These are phyloP conservation scores for Pythium monospermum DNA, from an alignment of 352 stramenopile species.

Conservation along the genomic window DNA sequence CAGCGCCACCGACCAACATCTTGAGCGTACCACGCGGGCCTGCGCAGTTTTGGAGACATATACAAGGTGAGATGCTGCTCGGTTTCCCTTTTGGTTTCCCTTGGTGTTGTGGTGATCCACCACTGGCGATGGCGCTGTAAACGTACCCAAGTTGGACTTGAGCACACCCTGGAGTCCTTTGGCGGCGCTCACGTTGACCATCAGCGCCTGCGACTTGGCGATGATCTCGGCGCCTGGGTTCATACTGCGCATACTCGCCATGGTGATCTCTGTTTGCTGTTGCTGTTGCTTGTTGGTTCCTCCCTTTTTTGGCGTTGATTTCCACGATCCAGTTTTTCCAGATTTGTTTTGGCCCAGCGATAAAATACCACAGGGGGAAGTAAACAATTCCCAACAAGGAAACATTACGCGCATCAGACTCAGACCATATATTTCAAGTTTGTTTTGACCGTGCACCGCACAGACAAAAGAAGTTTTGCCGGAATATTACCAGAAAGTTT, in stretches of 20 bases:
- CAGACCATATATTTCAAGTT: constrained; percentile 7
- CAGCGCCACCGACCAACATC: constrained; percentile 98
- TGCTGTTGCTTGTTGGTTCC: constrained; percentile 8
- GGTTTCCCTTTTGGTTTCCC: too few relatives aligned
- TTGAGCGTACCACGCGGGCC: constrained; percentile 98
- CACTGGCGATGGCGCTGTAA: too few relatives aligned
- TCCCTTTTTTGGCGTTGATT: not conserved
- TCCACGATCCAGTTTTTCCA: constrained; percentile 19
- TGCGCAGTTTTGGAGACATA: too few relatives aligned
- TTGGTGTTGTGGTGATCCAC: too few relatives aligned
- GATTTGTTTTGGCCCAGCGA: constrained; percentile 20
- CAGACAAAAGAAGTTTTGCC: not conserved
- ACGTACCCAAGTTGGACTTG: constrained; percentile 89
- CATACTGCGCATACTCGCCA: constrained; percentile 76
- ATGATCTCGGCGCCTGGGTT: constrained; percentile 98
- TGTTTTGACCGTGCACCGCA: too few relatives aligned
- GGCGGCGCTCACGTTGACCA: constrained; percentile 97
- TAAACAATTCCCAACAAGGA: not conserved
- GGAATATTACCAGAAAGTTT: not conserved
- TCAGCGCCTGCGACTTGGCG: constrained; percentile 91
- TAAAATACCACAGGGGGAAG: too few relatives aligned
- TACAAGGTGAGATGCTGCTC: too few relatives aligned
- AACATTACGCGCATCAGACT: constrained; percentile 8
- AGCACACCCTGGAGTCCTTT: constrained; percentile 96
- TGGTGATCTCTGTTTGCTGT: constrained; percentile 24